These are phyloP conservation scores for Rubia tinctorum DNA, from an alignment of 305 asterid species.

Conservation along the genomic window DNA sequence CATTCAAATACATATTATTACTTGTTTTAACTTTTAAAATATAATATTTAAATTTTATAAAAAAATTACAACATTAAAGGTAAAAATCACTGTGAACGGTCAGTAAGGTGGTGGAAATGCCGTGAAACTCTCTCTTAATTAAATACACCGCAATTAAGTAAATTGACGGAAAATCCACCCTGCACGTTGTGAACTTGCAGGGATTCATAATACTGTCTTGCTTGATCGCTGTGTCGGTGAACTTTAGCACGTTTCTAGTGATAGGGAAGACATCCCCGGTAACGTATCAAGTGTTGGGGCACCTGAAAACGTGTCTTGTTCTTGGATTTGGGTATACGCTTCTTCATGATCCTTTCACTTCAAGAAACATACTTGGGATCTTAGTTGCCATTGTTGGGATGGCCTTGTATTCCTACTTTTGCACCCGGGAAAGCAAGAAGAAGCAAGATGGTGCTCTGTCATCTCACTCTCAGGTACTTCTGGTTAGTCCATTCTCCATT, in stretches of 20 bases:
- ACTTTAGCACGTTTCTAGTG: conserved; percentile 90
- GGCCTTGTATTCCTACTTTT: conserved; percentile 79
- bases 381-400: conserved; percentile 83
- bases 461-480: conserved; percentile 41
- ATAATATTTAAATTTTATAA: too few relatives aligned
- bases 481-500: too few relatives aligned
- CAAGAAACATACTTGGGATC: conserved; percentile 71
- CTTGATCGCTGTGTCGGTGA: conserved; percentile 85
- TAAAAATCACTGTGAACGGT: too few relatives aligned
- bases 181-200: conserved; percentile 29
- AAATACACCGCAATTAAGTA: too few relatives aligned
- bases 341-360: conserved; percentile 77
- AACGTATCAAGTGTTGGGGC: conserved; percentile 88
- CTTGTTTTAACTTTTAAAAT: too few relatives aligned
- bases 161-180: too few relatives aligned
- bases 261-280: conserved; percentile 96
- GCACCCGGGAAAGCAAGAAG: conserved; percentile 66
- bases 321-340: conserved; percentile 84
- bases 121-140: too few relatives aligned
- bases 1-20: too few relatives aligned
- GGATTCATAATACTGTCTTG: conserved; percentile 75
- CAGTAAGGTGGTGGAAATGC: too few relatives aligned
- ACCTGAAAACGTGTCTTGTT: conserved; percentile 83
- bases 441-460: conserved; percentile 45
- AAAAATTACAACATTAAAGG: too few relatives aligned